These are phyloP conservation scores for Coemansia furcata DNA, from an alignment of 192 early-diverging fungal genomes.

Conservation along the genomic window DNA sequence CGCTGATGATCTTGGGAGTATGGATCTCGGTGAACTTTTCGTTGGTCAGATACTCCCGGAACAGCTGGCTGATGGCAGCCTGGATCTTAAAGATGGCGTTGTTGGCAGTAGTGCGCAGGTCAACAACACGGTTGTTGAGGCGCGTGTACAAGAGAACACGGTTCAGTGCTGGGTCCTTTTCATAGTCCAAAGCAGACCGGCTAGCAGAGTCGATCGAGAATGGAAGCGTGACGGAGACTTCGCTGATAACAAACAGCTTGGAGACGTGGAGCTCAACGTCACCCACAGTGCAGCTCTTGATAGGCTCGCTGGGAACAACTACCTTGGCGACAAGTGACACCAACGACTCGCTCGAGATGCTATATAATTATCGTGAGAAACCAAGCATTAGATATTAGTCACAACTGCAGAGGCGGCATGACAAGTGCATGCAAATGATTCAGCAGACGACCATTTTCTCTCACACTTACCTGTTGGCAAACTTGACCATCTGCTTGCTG, in stretches of 20 bases:
- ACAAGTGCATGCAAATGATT: not conserved
- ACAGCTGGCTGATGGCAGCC: constrained; percentile 86
- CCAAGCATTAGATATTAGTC: not conserved
- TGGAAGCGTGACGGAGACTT: constrained; percentile 74
- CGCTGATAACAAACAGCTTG: constrained; percentile 73
- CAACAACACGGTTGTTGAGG: constrained; percentile 91
- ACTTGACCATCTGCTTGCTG: constrained; percentile 98
- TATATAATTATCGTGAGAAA: constrained; percentile 18
- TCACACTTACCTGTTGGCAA: constrained; percentile 60
- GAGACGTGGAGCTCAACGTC: constrained; percentile 86
- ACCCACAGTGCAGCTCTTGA: constrained; percentile 91
- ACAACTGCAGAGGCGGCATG: not conserved
- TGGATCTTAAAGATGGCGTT: constrained; percentile 98
- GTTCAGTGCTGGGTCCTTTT: constrained; percentile 65
- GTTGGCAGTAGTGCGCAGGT: constrained; percentile 93
- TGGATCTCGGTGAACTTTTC: constrained; percentile 94
- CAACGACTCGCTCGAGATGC: constrained; percentile 85
- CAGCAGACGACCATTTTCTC: constrained; percentile 10
- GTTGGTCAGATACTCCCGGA: constrained; percentile 88
- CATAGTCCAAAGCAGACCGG: constrained; percentile 77
- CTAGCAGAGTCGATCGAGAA: constrained; percentile 92
- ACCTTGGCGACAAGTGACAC: constrained; percentile 83
- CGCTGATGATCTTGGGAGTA: constrained; percentile 92
- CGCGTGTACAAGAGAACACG: constrained; percentile 88
- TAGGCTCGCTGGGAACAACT: constrained; percentile 71